Evolutionary conservation across 208 protist genomes (phyloP), one percentile per base, ranked within the genome.

Genomic region (Endotrypanum monterogeii): DNA sequence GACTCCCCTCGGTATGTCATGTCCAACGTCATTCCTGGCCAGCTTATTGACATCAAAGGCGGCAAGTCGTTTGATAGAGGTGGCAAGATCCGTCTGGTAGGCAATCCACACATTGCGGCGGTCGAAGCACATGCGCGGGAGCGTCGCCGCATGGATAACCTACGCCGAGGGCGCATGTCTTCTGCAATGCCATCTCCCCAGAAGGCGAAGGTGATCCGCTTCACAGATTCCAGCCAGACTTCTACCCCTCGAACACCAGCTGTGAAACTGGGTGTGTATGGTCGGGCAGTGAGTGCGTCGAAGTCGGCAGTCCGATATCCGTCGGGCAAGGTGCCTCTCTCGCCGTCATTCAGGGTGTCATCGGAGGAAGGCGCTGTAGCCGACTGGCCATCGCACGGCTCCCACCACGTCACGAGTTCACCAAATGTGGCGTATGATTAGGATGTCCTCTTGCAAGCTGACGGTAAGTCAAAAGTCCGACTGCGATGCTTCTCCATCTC

Each of bases 1-100:
- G 48, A 30, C 7, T 16, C 3, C 11, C 0, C 30, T 32, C 2
- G 32, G 5, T 1, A 51, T 28, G 46, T 60, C 56, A 44, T 41
- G 60, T 88, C 86, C 12, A 72, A 83, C 54, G 56, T 90, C 20
- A 90, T 90, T 54, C 86, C 86, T 2, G 71, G 71, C 0, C 86
- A 90, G 67, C 25, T 83, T 5, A 44, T 85, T 1, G 35, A 51
- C 30, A 61, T 78, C 57, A 73, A 61, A 3, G 54, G 67, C 14
- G 52, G 28, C 30, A 60, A 60, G 51, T 44, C 67, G 11, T 30
- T 71, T 32, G 73, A 82, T 51, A 71, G 39, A 2, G 69, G 35
- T 28, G 80, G 73, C 7, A 87, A 83, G 57, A 67, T 90, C n/a
- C 79, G 78, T 44, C 81, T 88, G 23, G 63, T 90, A 0, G 83